These are phyloP conservation scores for Pecoramyces ruminantium DNA, from an alignment of 192 early-diverging fungal genomes.

Conservation along the genomic window DNA sequence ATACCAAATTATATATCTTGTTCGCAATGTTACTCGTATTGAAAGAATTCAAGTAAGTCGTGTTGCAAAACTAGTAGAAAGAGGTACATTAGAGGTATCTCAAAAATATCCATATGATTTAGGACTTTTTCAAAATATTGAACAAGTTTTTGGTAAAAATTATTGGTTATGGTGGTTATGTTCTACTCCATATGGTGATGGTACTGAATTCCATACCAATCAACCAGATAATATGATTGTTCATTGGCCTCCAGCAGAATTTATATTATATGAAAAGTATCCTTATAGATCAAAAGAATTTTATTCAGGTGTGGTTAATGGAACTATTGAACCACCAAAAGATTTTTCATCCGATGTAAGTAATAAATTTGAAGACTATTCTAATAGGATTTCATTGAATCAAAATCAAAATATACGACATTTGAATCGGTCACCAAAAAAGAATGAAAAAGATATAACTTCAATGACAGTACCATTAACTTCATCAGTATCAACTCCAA, in stretches of 20 bases:
- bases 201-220: neutral
- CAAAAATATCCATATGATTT: neutral
- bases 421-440: too few species aligned
- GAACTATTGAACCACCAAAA: neutral
- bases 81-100: neutral
- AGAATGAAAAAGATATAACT: too few species aligned
- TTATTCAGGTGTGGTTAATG: neutral
- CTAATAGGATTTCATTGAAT: too few species aligned
- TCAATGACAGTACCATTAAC: too few species aligned
- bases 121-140: neutral
- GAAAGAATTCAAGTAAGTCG: neutral
- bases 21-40: neutral
- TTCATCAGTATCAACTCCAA: too few species aligned
- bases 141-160: neutral
- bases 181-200: neutral
- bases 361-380: too few species aligned
- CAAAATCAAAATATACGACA: too few species aligned
- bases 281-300: neutral
- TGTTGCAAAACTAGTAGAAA: neutral
- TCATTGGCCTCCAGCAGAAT: neutral
- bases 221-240: neutral
- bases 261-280: neutral
- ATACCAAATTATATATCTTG: neutral
- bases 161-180: neutral
- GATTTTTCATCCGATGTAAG: neutral